phyloP scores from a whole-genome alignment of 176 grass and related monocot species.

The Triticum dicoccoides region DNA sequence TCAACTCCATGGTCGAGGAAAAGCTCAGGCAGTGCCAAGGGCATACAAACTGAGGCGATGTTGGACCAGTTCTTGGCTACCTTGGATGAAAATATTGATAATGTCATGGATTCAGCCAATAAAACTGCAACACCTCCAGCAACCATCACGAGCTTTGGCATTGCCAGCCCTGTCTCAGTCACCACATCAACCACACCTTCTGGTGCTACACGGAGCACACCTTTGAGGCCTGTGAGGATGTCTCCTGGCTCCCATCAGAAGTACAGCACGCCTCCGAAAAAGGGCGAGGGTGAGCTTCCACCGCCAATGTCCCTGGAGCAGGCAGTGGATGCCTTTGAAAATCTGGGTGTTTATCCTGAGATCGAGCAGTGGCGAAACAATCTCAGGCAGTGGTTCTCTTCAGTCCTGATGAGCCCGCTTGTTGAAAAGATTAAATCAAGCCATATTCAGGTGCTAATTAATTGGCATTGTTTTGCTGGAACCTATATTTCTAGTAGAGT shows the following conservation, averaged over 20 bases:
- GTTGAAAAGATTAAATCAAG: conserved; percentile 77
- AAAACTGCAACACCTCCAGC: conserved; percentile 57
- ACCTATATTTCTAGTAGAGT: not conserved
- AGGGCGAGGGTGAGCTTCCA: conserved; percentile 87
- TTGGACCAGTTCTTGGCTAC: conserved; percentile 76
- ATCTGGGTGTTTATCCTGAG: conserved; percentile 77
- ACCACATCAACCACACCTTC: conserved; percentile 56
- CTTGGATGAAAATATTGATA: conserved; percentile 69
- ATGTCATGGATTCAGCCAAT: conserved; percentile 50
- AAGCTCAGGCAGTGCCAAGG: conserved; percentile 66
- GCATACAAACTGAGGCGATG: conserved; percentile 86
- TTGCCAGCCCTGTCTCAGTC: conserved; percentile 66
- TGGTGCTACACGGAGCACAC: conserved; percentile 71
- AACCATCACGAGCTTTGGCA: conserved; percentile 48
- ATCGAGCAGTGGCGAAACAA: conserved; percentile 87
- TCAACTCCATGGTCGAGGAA: conserved; percentile 88
- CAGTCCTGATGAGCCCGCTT: conserved; percentile 76
- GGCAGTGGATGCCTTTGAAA: conserved; percentile 64
- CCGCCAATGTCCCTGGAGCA: conserved; percentile 90
- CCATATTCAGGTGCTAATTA: conserved; percentile 67
- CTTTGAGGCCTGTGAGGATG: conserved; percentile 85
- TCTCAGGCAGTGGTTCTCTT: conserved; percentile 96
- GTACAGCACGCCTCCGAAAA: conserved; percentile 75
- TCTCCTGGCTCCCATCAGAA: conserved; percentile 85
- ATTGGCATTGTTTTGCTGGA: conserved; percentile 11